Base-by-base conservation (phyloP, 768 basidiomycete genomes). In the Tephrocybe rancida region DNA sequence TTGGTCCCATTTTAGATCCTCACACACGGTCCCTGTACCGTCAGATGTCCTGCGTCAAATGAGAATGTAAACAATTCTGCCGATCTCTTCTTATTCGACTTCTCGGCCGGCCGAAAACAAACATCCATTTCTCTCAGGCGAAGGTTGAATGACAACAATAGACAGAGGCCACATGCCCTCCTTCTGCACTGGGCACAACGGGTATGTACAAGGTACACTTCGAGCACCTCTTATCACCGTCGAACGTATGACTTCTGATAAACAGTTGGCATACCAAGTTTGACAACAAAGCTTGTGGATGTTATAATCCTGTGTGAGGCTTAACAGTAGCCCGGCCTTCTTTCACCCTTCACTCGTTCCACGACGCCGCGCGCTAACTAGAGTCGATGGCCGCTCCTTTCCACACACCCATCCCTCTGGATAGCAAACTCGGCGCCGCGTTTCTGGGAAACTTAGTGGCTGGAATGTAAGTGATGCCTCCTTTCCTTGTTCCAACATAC, bases 351-450 rank as follows among this genome's bases (percentile, higher is more conserved):
- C 45, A 48, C 46, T 45, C 16, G 11, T 48, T 44, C 32, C 29
- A 37, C 38, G 41, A 13, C 42, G 37, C 49, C 38, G 48, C 24
- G 52, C 26, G 4, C 39, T 16, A 26, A 8, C 39, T n/a, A 26
- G 34, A 9, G 37, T 14, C 41, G 5, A 54, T 46, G 37, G 9
- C 48, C 11, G 32, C 55, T 34, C 32, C 54, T 4, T 41, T 21
- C 19, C 45, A 24, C 11, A n/a, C 41, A 16, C 51, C 37, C 11
- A 41, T 67, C 41, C 53, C 66, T 46, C 58, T 72, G 34, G 65
- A 69, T 42, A 71, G 67, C 49, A 79, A 71, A 6, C 61, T 82
- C 0, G 81, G 80, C 3, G 76, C 79, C 7, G 67, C 76, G 27
- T 72, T 80, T 44, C 51, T 80, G 2, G 80, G 80, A 2, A 69